Conservation (phyloP, 2,329 filamentous ascomycete genomes). For the Berkeleyomyces rouxiae region DNA sequence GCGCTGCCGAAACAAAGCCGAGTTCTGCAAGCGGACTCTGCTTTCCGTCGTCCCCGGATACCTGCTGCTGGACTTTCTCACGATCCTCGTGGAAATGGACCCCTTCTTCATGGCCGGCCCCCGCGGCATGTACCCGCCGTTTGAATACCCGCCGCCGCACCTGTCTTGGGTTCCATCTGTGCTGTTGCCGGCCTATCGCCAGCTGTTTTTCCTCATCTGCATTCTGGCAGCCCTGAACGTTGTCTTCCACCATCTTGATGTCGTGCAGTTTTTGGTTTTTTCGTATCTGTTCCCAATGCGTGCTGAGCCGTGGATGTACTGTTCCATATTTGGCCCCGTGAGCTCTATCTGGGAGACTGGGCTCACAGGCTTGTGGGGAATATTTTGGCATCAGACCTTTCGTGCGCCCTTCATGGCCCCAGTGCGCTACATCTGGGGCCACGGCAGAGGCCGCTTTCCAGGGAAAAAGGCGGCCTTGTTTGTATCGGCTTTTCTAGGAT, state of each 20-base stretch:
- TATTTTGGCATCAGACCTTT: slow-evolving; percentile 86
- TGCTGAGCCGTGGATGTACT: slow-evolving; percentile 34
- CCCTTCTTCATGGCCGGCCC: slow-evolving; percentile 53
- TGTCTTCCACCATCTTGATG: slow-evolving; percentile 41
- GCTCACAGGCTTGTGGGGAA: slow-evolving; percentile 66
- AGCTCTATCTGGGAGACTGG: slow-evolving; percentile 48
- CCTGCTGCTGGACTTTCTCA: slow-evolving; percentile 50
- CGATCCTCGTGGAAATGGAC: slow-evolving; percentile 50
- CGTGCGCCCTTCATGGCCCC: slow-evolving; percentile 54
- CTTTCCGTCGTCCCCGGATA: slow-evolving; percentile 39
- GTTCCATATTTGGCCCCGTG: slow-evolving; percentile 37
- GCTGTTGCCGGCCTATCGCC: slow-evolving; percentile 37
- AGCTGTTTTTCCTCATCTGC: slow-evolving; percentile 35
- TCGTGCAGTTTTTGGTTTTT: slow-evolving; percentile 35
- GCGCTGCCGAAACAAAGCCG: slow-evolving; percentile 23
- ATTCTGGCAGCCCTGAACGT: slow-evolving; percentile 44
- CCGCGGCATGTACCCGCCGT: slow-evolving; percentile 14
- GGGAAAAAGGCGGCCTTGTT: slow-evolving; percentile 19
- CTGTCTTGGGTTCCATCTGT: slow-evolving; percentile 26
- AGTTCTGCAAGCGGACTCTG: slow-evolving; percentile 28
- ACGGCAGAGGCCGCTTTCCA: slow-evolving; percentile 20
- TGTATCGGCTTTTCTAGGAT: slow-evolving; percentile 44
- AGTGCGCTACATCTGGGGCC: slow-evolving; percentile 28
- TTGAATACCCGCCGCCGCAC: slow-evolving; percentile 26
- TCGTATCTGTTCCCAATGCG: slow-evolving; percentile 35